Evolutionary conservation across 306 rosid species (phyloP).

Genomic region (Astragalus glycyphyllos): DNA sequence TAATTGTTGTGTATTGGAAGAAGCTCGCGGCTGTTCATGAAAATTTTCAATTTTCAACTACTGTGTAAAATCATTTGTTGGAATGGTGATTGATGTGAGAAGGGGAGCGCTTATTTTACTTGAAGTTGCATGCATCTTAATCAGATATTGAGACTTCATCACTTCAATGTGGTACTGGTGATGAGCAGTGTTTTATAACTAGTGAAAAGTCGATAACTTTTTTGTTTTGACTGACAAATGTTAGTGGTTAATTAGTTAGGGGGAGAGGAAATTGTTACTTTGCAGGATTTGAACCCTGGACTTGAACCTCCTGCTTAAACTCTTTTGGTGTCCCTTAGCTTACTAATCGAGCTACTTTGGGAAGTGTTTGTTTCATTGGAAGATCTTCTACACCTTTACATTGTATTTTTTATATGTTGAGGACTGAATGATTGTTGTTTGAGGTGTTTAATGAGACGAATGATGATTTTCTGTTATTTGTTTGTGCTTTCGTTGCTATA

Average conservation of each 20-base stretch:
- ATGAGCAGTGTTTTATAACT: neutral
- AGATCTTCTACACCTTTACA: neutral
- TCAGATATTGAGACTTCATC: neutral
- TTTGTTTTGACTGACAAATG: no score
- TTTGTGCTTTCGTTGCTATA: slow-evolving; percentile 11
- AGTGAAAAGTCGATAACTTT: neutral
- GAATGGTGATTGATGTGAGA: neutral
- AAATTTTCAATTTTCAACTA: no score
- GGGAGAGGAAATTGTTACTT: no score
- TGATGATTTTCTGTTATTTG: slow-evolving; percentile 7
- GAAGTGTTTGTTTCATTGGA: neutral
- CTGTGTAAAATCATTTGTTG: neutral
- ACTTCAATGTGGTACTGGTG: neutral
- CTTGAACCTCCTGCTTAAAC: no score
- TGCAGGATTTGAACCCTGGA: no score
- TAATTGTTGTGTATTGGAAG: slow-evolving; percentile 14
- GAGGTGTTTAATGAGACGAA: slow-evolving; percentile 28
- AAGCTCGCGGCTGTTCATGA: neutral
- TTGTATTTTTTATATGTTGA: slow-evolving; percentile 23
- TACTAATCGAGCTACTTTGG: neutral
- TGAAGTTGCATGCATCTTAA: slow-evolving; percentile 4
- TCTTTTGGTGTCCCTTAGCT: no score
- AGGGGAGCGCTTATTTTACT: slow-evolving; percentile 22
- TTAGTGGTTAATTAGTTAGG: no score
- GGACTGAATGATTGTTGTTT: slow-evolving; percentile 33